Base-by-base conservation (phyloP, 2,329 filamentous ascomycete genomes). In the Pseudonectria foliicola region DNA sequence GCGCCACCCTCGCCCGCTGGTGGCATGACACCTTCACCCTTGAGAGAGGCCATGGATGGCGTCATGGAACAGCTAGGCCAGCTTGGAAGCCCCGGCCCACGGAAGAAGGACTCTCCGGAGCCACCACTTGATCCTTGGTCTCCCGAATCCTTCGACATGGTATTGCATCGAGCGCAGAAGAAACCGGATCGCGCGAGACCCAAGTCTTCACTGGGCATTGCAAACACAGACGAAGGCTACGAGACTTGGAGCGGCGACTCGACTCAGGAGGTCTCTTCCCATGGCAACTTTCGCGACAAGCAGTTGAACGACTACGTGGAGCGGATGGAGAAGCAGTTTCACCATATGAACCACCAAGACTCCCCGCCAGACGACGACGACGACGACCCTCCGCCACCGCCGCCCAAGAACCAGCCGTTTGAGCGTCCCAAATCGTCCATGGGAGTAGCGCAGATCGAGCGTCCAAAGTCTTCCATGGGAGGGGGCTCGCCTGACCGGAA, bases 11-110 rank as follows among this genome's bases (percentile, higher is more conserved):
- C 86, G 5, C 79, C 84, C 2, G 76, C 71, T 29, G 66, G 68
- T 26, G 75, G 71, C 29, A 67, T 85, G 57, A 98, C 92, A 0
- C 92, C 92, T 1, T 96, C 92, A 3, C 92, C 92, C 1, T 66
- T 98, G 3, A 75, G 92, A 39, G 87, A 89, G 58, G 92, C 92
- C 1, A 98, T 98, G 88, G 90, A 96, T 54, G 90, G 93, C 59
- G 89, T 98, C 4, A 95, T 96, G 78, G 87, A 92, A 46, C 93
- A 92, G 37, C 63, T 98, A 28, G 82, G 94, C 54, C 88, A 89
- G 40, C 85, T 98, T 69, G 59, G 56, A 14, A 53, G 54, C 6
- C 37, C 57, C 1, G 52, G 81, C 48, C 67, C 75, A 27, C 71
- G 72, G 37, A 64, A 71, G 14, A 68, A 43, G 51, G 71, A 75